A percentile compares a stretch with the other conserved stretches of the same genome.
Conservation (phyloP, 1,284 basidiomycete species). For the Leccinum fallax region DNA sequence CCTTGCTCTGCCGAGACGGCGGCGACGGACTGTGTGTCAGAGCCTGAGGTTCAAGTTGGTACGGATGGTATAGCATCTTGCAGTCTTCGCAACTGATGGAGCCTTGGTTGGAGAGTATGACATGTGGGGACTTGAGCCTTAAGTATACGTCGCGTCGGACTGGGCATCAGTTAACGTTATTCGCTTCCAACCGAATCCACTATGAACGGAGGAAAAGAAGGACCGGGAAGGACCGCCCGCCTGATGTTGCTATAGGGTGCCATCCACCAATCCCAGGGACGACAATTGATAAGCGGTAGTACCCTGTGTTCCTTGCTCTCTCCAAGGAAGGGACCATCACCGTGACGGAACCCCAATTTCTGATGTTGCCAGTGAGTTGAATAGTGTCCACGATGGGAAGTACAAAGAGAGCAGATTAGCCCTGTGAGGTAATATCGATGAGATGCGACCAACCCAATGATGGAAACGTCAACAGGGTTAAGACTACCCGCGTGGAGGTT, state of each 20-base stretch:
- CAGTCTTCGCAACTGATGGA: background rate
- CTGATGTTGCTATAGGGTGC: background rate
- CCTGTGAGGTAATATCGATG: too few relatives aligned
- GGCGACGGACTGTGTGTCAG: background rate
- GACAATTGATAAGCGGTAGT: background rate
- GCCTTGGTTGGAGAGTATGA: background rate
- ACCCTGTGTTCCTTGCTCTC: background rate
- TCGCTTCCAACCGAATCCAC: background rate
- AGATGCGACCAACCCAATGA: too few relatives aligned
- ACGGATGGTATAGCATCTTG: conserved; percentile 5
- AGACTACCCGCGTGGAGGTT: too few relatives aligned
- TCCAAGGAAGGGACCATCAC: too few relatives aligned
- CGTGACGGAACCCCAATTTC: too few relatives aligned
- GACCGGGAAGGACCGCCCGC: background rate
- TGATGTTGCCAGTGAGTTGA: background rate
- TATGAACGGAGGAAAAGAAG: background rate
- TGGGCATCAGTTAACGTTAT: background rate
- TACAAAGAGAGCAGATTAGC: too few relatives aligned
- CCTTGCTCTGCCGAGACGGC: conserved; percentile 15
- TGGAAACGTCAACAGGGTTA: too few relatives aligned
- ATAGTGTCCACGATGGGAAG: too few relatives aligned
- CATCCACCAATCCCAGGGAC: background rate
- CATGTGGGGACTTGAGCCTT: background rate
- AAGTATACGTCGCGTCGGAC: background rate
- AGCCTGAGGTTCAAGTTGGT: background rate